Conservation (phyloP, 768 basidiomycete species). For the Suillus subluteus region DNA sequence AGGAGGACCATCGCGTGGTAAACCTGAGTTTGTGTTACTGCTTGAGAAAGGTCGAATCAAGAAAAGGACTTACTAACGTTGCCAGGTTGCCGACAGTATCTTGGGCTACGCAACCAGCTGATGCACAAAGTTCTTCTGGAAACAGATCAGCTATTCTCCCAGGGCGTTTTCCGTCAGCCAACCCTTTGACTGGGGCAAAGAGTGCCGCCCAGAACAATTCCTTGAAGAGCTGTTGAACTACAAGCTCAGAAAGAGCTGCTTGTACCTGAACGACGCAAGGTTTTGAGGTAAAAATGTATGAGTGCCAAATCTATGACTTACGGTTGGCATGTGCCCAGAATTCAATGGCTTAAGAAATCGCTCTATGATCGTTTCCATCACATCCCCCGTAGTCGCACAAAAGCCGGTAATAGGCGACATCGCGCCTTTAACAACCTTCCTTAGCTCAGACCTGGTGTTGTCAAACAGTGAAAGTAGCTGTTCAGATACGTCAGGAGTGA, state of each 20-base stretch:
- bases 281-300: not conserved
- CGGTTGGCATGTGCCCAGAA: not conserved
- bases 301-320: not conserved
- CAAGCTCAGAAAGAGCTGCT: not conserved
- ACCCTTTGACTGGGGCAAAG: not conserved
- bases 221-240: not conserved
- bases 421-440: not conserved
- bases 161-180: not conserved
- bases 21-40: not conserved
- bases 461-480: not conserved
- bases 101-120: not conserved
- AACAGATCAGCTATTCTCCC: not conserved
- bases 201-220: not conserved
- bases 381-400: not conserved
- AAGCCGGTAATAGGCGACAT: not conserved
- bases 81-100: not conserved
- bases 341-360: not conserved
- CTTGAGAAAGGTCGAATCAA: not conserved
- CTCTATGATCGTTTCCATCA: not conserved
- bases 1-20: not conserved
- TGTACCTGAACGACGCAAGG: not conserved
- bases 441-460: not conserved
- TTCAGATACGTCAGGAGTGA: not conserved
- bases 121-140: not conserved
- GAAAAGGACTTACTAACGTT: not conserved